Conservation (phyloP, 306 rosid genomes). For the Cercis canadensis region DNA sequence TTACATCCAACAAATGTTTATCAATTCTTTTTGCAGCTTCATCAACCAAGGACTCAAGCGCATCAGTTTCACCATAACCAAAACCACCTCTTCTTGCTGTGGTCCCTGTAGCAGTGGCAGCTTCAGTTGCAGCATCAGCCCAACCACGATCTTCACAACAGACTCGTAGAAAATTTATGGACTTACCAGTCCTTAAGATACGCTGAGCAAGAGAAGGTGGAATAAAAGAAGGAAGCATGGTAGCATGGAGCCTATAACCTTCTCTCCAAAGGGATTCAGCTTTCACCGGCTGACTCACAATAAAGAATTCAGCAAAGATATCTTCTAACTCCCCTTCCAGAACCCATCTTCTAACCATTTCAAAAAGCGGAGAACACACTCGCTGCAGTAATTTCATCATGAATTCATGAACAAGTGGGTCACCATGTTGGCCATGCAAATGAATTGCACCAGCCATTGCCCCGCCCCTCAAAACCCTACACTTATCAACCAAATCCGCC, state of each 20-base stretch:
- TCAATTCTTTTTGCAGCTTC: constrained; percentile 95
- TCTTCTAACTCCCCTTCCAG: constrained; percentile 96
- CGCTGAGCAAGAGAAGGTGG: constrained; percentile 91
- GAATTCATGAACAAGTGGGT: constrained; percentile 88
- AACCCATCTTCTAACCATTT: constrained; percentile 95
- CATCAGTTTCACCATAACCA: constrained; percentile 91
- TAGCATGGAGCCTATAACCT: constrained; percentile 82
- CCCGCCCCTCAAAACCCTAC: constrained; percentile 85
- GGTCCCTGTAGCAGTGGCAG: constrained; percentile 79
- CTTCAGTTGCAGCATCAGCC: constrained; percentile 85
- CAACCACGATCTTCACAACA: constrained; percentile 96
- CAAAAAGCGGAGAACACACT: constrained; percentile 90
- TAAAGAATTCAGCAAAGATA: constrained; percentile 82
- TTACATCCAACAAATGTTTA: constrained; percentile 86
- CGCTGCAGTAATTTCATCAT: constrained; percentile 78
- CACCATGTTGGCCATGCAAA: constrained; percentile 93
- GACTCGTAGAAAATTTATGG: constrained; percentile 91
- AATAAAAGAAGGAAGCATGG: constrained; percentile 96
- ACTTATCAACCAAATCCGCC: constrained; percentile 94
- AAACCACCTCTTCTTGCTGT: constrained; percentile 78
- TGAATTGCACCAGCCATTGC: constrained; percentile 94
- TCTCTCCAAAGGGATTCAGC: constrained; percentile 99
- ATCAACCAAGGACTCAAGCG: constrained; percentile 89
- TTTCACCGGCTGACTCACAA: constrained; percentile 90
- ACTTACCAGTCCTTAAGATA: constrained; percentile 93